Conservation (phyloP, 2,329 filamentous ascomycete species). For the Aaosphaeria arxii region DNA sequence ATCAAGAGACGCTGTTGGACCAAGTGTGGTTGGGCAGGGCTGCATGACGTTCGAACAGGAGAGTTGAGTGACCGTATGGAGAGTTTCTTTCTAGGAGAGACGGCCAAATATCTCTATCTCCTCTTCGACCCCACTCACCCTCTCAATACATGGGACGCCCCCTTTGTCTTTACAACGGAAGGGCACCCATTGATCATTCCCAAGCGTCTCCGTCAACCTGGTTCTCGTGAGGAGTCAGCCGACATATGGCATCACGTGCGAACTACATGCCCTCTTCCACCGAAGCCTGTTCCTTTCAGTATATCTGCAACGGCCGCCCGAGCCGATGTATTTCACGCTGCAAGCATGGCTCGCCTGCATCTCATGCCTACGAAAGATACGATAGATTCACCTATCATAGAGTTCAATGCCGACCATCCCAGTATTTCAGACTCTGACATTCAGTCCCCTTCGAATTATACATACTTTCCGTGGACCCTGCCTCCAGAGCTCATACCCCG, state of each 20-base stretch:
- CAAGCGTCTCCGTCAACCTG: conserved; percentile 25
- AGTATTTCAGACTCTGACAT: conserved; percentile 55
- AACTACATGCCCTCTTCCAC: conserved; percentile 65
- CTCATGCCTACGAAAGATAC: conserved; percentile 61
- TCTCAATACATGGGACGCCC: conserved; percentile 79
- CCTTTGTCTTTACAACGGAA: conserved; percentile 94
- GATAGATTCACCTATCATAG: conserved; percentile 55
- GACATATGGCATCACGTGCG: conserved; percentile 21
- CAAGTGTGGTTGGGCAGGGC: conserved; percentile 86
- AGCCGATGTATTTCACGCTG: conserved; percentile 82
- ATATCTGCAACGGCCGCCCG: conserved; percentile 78
- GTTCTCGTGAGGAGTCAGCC: not conserved
- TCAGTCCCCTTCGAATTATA: conserved; percentile 69
- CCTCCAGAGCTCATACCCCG: conserved; percentile 70
- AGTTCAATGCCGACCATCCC: conserved; percentile 53
- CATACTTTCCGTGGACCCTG: conserved; percentile 90
- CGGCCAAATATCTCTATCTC: conserved; percentile 91
- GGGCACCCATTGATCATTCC: conserved; percentile 91
- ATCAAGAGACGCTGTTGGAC: conserved; percentile 87
- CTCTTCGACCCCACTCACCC: conserved; percentile 85
- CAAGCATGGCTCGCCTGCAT: conserved; percentile 78
- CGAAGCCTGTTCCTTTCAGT: conserved; percentile 60
- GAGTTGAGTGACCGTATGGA: conserved; percentile 95
- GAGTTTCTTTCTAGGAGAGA: conserved; percentile 97
- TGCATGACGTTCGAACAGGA: conserved; percentile 61